Base-by-base conservation (phyloP, 2,329 filamentous ascomycete species). In the Polytolypa hystricis region DNA sequence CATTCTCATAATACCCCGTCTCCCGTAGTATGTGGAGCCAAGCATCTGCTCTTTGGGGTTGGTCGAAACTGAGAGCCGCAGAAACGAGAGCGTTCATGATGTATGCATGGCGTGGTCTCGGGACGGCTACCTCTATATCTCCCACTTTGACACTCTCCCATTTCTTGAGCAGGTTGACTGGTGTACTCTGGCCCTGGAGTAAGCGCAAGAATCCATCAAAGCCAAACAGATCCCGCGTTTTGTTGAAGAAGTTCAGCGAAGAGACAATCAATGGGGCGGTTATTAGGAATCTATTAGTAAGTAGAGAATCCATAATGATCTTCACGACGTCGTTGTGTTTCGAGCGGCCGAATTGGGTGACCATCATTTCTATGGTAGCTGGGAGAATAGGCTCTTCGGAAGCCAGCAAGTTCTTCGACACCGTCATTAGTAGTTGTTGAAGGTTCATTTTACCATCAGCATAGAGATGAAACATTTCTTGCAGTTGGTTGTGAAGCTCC, bases 321-420 rank as follows among this genome's bases (percentile, higher is more conserved):
- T 59, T 56, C 6, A 54, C 54, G 11, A 64, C 35, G 36, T 64
- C 61, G 39, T 62, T 61, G 38, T 63, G 56, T 14, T 52, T 55
- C 9, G 52, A 49, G 33, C 54, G 55, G 29, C 49, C 53, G 44
- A 64, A 64, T 11, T 57, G 48, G n/a, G 51, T 43, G 12, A 64
- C 54, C 43, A 64, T 53, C 11, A 50, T 35, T 23, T 51, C 50
- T 36, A 62, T 50, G 2, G 51, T 47, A 12, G 42, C 44, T 2
- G 57, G 51, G 10, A 57, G 53, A 40, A 64, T 53, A 1, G 61
- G 60, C 25, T 62, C 57, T 20, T 48, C 45, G 2, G 54, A 54
- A 10, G 51, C 45, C 14, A 61, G 33, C 3, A 64, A 45, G 29
- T 61, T 58, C 34, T 52, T 50, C 4, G 60, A 53, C 15, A 60